These are phyloP conservation scores for Wolfiporia cocos DNA, from an alignment of 1,284 basidiomycete genomes.

Conservation along the genomic window DNA sequence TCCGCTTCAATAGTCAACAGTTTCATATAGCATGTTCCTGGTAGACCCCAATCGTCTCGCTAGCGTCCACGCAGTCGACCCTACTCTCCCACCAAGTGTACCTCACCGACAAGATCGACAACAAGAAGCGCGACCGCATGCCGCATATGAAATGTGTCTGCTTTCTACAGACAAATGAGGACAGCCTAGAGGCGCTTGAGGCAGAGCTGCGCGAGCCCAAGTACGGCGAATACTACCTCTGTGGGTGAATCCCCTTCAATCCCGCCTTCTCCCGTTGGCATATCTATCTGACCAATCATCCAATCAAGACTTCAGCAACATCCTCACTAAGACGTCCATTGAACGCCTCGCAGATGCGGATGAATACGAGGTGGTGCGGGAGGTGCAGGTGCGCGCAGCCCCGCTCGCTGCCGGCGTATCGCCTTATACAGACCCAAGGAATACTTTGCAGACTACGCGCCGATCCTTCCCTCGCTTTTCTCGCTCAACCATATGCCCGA, in stretches of 20 bases:
- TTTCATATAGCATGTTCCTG: neutral
- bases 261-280: too few species aligned
- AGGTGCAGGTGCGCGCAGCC: constrained; percentile 75
- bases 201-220: constrained; percentile 84
- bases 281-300: too few species aligned
- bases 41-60: constrained; percentile 95
- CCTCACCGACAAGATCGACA: constrained; percentile 96
- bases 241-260: constrained; percentile 53
- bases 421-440: constrained; percentile 49
- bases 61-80: constrained; percentile 92
- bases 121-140: constrained; percentile 83
- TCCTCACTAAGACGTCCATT: constrained; percentile 85
- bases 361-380: constrained; percentile 93
- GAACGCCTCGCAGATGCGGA: constrained; percentile 94
- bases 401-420: constrained; percentile 4
- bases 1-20: neutral
- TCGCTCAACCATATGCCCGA: constrained; percentile 80
- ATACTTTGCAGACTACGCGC: constrained; percentile 93
- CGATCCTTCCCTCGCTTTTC: constrained; percentile 84
- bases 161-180: constrained; percentile 79
- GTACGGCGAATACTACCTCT: constrained; percentile 96
- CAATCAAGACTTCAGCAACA: constrained; percentile 93
- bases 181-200: constrained; percentile 79
- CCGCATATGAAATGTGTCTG: constrained; percentile 96
- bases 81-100: constrained; percentile 97